These are phyloP conservation scores for Adenanthera pavonina DNA, from an alignment of 306 rosid species.

Conservation along the genomic window DNA sequence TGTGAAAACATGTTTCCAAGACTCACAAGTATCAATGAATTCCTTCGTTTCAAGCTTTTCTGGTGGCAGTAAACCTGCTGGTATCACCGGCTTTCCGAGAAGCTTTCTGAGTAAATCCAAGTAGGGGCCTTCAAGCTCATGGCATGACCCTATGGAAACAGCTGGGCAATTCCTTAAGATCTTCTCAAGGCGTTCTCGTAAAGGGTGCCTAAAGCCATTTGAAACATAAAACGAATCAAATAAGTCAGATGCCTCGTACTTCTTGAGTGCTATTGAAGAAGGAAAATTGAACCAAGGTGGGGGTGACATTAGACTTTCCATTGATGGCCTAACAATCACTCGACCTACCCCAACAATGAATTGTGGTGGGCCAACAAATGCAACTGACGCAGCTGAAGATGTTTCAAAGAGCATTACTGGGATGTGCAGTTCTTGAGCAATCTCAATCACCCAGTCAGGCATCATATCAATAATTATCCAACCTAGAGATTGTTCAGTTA, in stretches of 20 bases:
- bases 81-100: background rate
- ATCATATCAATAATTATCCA: background rate
- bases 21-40: background rate
- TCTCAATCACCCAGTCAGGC: background rate
- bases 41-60: background rate
- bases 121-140: background rate
- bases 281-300: constrained; percentile 24
- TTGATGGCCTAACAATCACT: too few relatives aligned
- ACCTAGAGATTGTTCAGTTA: background rate
- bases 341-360: too few relatives aligned
- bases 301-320: background rate
- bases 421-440: too few relatives aligned
- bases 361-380: too few relatives aligned
- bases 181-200: background rate
- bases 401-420: too few relatives aligned
- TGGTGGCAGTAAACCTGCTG: background rate
- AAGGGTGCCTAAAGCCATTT: background rate
- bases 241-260: background rate
- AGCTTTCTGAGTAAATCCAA: background rate
- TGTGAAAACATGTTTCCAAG: constrained; percentile 32
- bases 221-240: background rate
- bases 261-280: constrained; percentile 5
- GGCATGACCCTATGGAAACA: background rate
- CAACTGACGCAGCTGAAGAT: too few relatives aligned
- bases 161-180: background rate